Conservation (phyloP, 139 green algal genomes). For the Diplosphaera chodatii region DNA sequence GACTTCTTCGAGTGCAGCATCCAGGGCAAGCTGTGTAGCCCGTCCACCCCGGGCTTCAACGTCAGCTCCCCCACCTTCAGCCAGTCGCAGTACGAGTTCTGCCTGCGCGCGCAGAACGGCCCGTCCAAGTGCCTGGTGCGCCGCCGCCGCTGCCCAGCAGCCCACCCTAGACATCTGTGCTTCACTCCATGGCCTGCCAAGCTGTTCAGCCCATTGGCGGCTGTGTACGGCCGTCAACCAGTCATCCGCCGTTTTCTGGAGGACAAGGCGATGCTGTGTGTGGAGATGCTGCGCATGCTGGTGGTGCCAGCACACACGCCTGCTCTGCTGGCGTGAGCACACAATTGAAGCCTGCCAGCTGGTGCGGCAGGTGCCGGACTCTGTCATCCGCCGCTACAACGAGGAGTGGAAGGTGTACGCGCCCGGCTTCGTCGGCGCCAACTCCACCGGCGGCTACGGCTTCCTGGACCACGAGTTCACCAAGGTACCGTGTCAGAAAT, state of each 20-base stretch:
- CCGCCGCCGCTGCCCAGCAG: no score
- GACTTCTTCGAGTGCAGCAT: neutral
- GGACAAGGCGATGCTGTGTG: no score
- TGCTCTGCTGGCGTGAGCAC: no score
- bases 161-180: no score
- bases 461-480: neutral
- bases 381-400: neutral
- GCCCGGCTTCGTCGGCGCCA: neutral
- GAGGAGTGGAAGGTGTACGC: neutral
- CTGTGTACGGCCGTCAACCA: no score
- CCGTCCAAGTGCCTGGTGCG: neutral
- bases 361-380: neutral
- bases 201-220: no score
- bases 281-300: no score
- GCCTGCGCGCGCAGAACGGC: neutral
- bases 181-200: no score
- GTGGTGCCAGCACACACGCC: no score
- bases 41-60: neutral
- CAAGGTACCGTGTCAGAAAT: neutral
- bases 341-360: no score
- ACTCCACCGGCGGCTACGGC: neutral
- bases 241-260: no score
- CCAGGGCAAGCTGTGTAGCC: neutral
- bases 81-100: neutral
- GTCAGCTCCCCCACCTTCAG: neutral